Evolutionary conservation across 2,329 filamentous ascomycete genomes (phyloP), one percentile per base, ranked within the genome.

Genomic region (Hysterium pulicare): DNA sequence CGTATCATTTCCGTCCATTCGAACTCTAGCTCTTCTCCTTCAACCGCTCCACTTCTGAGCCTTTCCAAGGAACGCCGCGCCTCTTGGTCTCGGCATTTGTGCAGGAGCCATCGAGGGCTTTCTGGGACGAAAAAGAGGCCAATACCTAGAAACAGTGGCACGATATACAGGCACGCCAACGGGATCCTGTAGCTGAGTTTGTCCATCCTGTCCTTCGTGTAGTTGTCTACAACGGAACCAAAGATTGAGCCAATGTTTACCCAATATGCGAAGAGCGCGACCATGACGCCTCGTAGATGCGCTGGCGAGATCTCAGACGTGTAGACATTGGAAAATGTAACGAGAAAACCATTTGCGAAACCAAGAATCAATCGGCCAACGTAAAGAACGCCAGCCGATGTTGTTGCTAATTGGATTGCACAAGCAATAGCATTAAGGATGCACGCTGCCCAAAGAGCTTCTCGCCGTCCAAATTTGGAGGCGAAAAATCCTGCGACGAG

Each of bases 281-380:
- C 55, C 42, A 61, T 71, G 3, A 77, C 65, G 36, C 72, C 73
- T n/a, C 75, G 48, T 0, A 61, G 44, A 46, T 62, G 58, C 4
- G 58, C 55, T 7, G 58, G 58, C 2, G 50, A 49, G 1, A 45
- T 55, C 34, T 79, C 76, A 13, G 71, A 70, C 7, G 74, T 66
- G 52, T 73, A 75, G 1, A 76, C 60, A 36, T 74, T 74, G 1
- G 71, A 72, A 46, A 74, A 79, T 2, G 76, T 78, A 68, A 79
- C 76, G 48, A 79, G 70, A 50, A 77, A 72, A 2, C 56, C 57
- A 38, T 62, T 62, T 4, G 57, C 51, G 20, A 60, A 56, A 8
- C 56, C 57, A 1, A 61, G 46, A 2, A 55, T 50, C 23, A 77
- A 53, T 2, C 74, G 69, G 2, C 74, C 75, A 2, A 72, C 55